Base-by-base conservation (phyloP, 2,329 filamentous ascomycete species). In the Raffaelea arxii region DNA sequence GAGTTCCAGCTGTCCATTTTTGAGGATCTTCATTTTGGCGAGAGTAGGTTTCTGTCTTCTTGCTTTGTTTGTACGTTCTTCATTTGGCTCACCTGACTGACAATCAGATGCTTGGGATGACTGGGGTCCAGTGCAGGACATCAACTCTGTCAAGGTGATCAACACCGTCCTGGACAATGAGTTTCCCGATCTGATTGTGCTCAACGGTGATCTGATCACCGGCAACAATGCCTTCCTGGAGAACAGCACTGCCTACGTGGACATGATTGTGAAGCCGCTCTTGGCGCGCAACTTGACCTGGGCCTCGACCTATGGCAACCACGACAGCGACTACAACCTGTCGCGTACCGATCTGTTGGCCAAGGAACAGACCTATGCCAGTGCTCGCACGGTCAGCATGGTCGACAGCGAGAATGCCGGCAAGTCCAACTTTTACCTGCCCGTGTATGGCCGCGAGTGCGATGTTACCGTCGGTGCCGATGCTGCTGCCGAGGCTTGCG, bases 21-120 rank as follows among this genome's bases (percentile, higher is more conserved):
- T 50, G 74, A 77, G 24, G 84, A 88, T 54, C 62, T 87, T 6
- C 83, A 88, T 58, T 84, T 83, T 57, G 84, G 82, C 10, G 83
- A 88, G 61, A 74, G 77, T 77, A 62, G 53, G 64, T 58, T 3
- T 19, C 19, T 23, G 2, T 5, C 25, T 4, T 14, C n/a, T n/a
- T 14, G 12, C 4, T 19, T 18, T 21, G 7, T 37, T 4, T 16
- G 14, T 11, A 24, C 25, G 9, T 10, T 36, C 14, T 36, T n/a
- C 19, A 36, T n/a, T 36, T 32, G 10, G 27, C 9, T 32, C 27
- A 32, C 16, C 27, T 32, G 10, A 10, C 9, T 10, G 9, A 16
- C 27, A 32, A 16, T 16, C 27, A 71, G 67, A 72, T 55, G 66
- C 69, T 5, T 63, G 62, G 61, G 56, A 62, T 12, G 19, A 48